These are phyloP conservation scores for Collybia nuda DNA, from an alignment of 768 basidiomycete species.

Conservation along the genomic window DNA sequence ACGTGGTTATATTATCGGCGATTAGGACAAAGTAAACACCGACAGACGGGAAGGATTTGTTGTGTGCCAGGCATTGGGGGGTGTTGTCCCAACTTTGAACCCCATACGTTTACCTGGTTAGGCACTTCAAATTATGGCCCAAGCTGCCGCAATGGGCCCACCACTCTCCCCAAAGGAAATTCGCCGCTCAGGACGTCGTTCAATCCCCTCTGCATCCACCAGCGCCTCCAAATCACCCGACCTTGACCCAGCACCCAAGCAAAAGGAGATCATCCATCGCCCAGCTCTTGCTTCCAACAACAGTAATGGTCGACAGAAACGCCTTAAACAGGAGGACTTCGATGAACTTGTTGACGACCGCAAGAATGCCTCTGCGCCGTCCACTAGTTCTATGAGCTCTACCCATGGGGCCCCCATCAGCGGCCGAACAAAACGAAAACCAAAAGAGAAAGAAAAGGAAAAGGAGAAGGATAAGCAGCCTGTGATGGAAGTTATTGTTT, in stretches of 20 bases:
- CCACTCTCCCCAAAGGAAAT: slow-evolving; percentile 77
- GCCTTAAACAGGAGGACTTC: slow-evolving; percentile 70
- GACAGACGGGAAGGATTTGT: slow-evolving; percentile 7
- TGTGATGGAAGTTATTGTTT: slow-evolving; percentile 17
- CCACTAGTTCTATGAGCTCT: slow-evolving; percentile 31
- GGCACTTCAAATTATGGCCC: slow-evolving; percentile 47
- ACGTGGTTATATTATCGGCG: slow-evolving; percentile 12
- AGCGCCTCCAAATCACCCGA: slow-evolving; percentile 75
- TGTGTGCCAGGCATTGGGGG: slow-evolving; percentile 2
- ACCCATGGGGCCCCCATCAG: slow-evolving; percentile 20
- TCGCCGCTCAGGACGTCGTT: slow-evolving; percentile 75
- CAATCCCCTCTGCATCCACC: slow-evolving; percentile 63
- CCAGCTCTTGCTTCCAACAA: slow-evolving; percentile 37
- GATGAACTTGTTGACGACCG: slow-evolving; percentile 62
- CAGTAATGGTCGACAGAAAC: slow-evolving; percentile 50
- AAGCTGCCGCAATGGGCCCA: slow-evolving; percentile 71
- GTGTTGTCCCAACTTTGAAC: background rate
- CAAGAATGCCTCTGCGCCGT: slow-evolving; percentile 39
- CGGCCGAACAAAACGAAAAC: slow-evolving; percentile 57
- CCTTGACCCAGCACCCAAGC: slow-evolving; percentile 58
- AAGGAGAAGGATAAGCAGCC: slow-evolving; percentile 51
- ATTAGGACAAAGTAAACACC: slow-evolving; percentile 7
- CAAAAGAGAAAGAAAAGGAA: slow-evolving; percentile 54
- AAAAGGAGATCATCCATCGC: slow-evolving; percentile 43
- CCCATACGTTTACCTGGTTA: slow-evolving; percentile 6